Evolutionary conservation across 192 early-diverging fungal genomes (phyloP), one percentile per base, ranked within the genome.

Genomic region (Backusella liffmaniae): DNA sequence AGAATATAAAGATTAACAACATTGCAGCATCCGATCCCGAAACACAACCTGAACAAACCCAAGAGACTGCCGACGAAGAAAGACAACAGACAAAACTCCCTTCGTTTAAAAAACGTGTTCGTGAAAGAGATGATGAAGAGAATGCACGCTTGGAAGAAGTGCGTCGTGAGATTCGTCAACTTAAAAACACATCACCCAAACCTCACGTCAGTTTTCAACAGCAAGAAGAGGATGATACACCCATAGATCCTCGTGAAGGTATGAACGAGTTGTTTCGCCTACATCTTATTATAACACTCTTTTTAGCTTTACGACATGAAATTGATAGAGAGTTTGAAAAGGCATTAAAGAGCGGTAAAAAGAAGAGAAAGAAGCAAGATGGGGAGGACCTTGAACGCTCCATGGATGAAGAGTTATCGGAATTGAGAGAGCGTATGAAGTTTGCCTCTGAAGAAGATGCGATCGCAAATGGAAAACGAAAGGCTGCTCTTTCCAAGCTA

Each of bases 401-500:
- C 29, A 72, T 67, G 56, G 82, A 83, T 73, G 82, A 83, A 32
- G 78, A 79, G 69, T 67, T 83, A 49, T 65, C 79, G n/a, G 77
- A 62, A 18, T 26, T 83, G 62, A 70, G 75, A 53, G 76, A 83
- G n/a, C 66, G 66, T 15, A 83, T 83, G 82, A 79, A 80, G 42
- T 80, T 87, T 46, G 92, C 93, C 5, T 91, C 92, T 0, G 79
- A 85, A 42, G 73, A 83, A 10, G 93, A 94, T 62, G 78, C 85
- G 16, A 88, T 92, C 51, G 80, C 86, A 39, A 92, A 94, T 62
- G 68, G 83, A 59, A 80, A 87, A 23, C 72, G 84, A 42, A 84
- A 89, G 74, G 86, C 92, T 3, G 91, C 93, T 3, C 82, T 93
- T 65, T 84, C 90, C 35, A 94, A 94, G 79, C 80, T 93, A 59